Base-by-base conservation (phyloP, 768 basidiomycete species). In the Tubosaeta sp. region DNA sequence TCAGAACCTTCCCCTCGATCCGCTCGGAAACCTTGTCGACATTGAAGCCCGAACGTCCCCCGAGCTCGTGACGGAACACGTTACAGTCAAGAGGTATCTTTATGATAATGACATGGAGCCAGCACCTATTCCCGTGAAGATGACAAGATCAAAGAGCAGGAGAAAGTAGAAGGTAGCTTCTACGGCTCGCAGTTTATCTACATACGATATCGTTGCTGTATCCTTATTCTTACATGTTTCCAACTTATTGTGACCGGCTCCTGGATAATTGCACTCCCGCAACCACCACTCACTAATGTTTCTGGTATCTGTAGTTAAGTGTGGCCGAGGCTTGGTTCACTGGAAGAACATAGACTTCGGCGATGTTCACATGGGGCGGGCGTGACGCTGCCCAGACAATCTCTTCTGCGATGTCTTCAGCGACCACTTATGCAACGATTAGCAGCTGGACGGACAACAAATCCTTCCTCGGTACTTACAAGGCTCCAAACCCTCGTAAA, bases 361-460 rank as follows among this genome's bases (percentile, higher is more conserved):
- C 92, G 39, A 97, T 78, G 65, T 97, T 94, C 42, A 97, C 91
- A 64, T 95, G 95, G 37, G 89, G 77, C 11, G 95, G 95, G 38
- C 95, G 85, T 11, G 88, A 79, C 17, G 97, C 95, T 13, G 85
- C 85, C 95, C 95, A 99, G 17, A 95, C 93, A 63, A 99, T 95
- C 71, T 98, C 94, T 67, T 99, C 97, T 1, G 97, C 97, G 43
- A 97, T 87, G 64, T 97, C 94, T 54, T 86, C 78, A 7, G 86
- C 84, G 6, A 80, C 78, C 68, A 95, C 90, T 94, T 62, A 31
- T 22, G 31, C 16, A 43, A 44, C 42, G 47, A 62, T 54, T 41
- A 49, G 54, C 44, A 38, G 8, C 57, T 4, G 47, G 34, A 2
- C 17, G 19, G 39, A 46, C 11, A 4, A 11, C 3, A 2, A 4